Conservation (phyloP, 2,329 filamentous ascomycete species). For the Fusarium caatingaense region DNA sequence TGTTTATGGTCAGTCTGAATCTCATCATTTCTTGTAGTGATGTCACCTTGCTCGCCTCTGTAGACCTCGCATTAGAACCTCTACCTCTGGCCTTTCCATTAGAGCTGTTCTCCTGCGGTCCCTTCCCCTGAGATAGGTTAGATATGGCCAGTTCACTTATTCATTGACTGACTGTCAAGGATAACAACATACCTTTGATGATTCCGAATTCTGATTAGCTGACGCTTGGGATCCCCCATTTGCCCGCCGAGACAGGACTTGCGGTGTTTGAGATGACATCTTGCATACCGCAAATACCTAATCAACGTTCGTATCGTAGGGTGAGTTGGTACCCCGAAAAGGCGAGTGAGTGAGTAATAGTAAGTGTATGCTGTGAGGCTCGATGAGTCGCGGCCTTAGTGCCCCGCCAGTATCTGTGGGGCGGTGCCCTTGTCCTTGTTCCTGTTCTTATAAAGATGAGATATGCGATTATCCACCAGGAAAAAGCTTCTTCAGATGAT, state of each 20-base stretch:
- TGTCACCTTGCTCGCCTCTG: constrained; percentile 47
- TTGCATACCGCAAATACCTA: constrained; percentile 47
- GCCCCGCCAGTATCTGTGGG: constrained; percentile 46
- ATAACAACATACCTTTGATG: constrained; percentile 45
- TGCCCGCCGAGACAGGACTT: constrained; percentile 52
- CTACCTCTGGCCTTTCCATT: constrained; percentile 43
- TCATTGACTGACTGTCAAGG: constrained; percentile 6
- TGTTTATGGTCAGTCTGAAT: constrained; percentile 32
- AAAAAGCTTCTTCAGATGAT: constrained; percentile 29
- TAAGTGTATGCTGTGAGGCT: constrained; percentile 37
- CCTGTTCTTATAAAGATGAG: constrained; percentile 30
- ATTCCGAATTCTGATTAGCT: constrained; percentile 44
- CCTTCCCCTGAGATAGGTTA: constrained; percentile 42
- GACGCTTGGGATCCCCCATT: constrained; percentile 47
- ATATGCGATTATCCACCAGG: constrained; percentile 48
- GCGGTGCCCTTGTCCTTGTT: constrained; percentile 14
- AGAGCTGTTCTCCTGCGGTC: constrained; percentile 39
- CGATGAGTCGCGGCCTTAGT: constrained; percentile 46
- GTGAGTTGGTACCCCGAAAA: constrained; percentile 29
- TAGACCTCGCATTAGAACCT: constrained; percentile 46
- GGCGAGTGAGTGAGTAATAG: constrained; percentile 13
- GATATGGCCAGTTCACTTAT: constrained; percentile 31
- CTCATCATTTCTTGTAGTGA: neutral
- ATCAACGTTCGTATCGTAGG: constrained; percentile 30
- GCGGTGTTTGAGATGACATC: constrained; percentile 52